Evolutionary conservation across 768 basidiomycete genomes (phyloP).

Genomic region (Auriscalpium orientale): DNA sequence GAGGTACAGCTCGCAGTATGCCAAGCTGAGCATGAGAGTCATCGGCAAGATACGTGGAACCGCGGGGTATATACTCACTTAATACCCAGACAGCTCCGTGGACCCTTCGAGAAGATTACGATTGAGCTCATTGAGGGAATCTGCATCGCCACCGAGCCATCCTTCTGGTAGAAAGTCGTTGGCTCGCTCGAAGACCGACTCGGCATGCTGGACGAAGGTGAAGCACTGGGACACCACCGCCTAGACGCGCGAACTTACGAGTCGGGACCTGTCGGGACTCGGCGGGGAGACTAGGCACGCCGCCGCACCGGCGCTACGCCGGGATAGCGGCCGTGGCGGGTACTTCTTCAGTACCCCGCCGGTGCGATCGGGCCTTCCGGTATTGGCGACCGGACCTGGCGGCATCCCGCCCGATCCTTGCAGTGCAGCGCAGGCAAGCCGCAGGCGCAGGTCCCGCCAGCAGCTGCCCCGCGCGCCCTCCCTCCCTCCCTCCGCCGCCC

Average conservation of each 20-base stretch:
- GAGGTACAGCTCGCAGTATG: constrained; percentile 1
- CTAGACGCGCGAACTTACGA: neutral
- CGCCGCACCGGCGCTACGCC: no score
- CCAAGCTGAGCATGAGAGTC: neutral
- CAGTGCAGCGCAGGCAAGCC: no score
- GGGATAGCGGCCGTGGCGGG: no score
- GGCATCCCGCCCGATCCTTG: no score
- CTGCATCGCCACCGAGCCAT: neutral
- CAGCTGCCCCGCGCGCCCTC: no score
- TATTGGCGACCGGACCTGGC: no score
- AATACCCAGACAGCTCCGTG: neutral
- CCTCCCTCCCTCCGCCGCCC: no score
- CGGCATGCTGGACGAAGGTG: neutral
- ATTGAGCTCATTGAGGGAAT: neutral
- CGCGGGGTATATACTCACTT: neutral
- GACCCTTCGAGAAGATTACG: neutral
- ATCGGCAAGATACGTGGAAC: neutral
- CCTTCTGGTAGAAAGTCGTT: neutral
- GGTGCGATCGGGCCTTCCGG: no score
- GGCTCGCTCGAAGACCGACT: neutral
- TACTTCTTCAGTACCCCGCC: no score
- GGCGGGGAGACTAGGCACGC: no score
- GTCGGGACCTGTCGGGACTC: no score
- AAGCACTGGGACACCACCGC: neutral
- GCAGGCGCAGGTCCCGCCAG: no score